A percentile compares a stretch with the other conserved stretches of the same genome.
Evolutionary conservation across 108 stramenopile genomes (phyloP).

Genomic region (Chaetoceros muelleri): DNA sequence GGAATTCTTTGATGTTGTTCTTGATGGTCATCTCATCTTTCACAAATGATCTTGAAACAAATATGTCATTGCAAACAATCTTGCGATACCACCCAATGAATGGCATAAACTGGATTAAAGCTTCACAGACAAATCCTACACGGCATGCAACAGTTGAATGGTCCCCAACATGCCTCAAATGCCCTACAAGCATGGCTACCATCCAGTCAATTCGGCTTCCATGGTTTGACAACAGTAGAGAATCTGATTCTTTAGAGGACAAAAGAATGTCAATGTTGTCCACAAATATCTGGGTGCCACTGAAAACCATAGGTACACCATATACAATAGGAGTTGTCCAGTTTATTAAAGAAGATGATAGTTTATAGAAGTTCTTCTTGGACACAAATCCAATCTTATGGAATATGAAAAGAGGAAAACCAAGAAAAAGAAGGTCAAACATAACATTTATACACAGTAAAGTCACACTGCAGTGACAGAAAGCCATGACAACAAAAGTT

Average conservation of each 20-base stretch:
- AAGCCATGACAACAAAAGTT: conserved; percentile 20
- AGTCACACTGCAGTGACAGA: conserved; percentile 24
- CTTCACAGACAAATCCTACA: conserved; percentile 38
- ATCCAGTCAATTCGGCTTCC: conserved; percentile 37
- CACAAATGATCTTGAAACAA: conserved; percentile 32
- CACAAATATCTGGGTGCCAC: conserved; percentile 19
- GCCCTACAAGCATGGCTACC: conserved; percentile 33
- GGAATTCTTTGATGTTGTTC: conserved; percentile 23
- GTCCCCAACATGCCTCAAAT: conserved; percentile 2
- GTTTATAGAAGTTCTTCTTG: conserved; percentile 4
- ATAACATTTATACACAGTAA: conserved; percentile 28
- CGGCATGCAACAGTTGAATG: conserved; percentile 12
- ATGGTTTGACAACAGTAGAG: conserved; percentile 26
- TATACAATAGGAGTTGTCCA: conserved; percentile 38
- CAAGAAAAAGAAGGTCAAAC: conserved; percentile 27
- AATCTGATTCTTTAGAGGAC: conserved; percentile 16
- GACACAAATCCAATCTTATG: conserved; percentile 11
- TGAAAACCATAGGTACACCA: conserved; percentile 24
- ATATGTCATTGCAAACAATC: conserved; percentile 30
- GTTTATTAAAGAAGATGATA: conserved; percentile 20
- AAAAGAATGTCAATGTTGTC: conserved; percentile 20
- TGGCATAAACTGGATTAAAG: conserved; percentile 32
- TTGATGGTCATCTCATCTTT: conserved; percentile 20
- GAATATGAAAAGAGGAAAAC: no score
- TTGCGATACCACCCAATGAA: conserved; percentile 39